Evolutionary conservation across 2,329 filamentous ascomycete species (phyloP).

Genomic region (Xylariaceae sp.): DNA sequence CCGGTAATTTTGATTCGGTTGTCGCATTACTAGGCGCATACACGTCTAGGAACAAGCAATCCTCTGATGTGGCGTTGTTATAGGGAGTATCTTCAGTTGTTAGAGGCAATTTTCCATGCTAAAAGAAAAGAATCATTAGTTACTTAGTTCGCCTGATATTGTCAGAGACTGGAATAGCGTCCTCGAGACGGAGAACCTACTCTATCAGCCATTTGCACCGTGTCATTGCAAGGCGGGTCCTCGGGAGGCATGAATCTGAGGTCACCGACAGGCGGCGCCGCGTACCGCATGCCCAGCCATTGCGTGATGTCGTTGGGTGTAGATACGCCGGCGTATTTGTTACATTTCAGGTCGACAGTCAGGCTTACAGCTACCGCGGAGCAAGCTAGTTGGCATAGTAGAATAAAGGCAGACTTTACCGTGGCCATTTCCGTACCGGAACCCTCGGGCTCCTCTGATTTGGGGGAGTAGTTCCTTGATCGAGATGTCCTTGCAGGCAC

Average conservation of each 20-base stretch:
- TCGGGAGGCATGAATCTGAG: conserved; percentile 69
- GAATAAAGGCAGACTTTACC: conserved; percentile 19
- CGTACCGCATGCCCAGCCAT: conserved; percentile 78
- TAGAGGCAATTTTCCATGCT: conserved; percentile 35
- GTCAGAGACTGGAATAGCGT: background rate
- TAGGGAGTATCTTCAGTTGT: conserved; percentile 23
- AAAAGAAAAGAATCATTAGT: background rate
- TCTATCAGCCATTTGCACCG: conserved; percentile 56
- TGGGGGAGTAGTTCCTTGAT: conserved; percentile 5
- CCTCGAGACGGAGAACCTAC: conserved; percentile 40
- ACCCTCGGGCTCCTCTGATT: conserved; percentile 16
- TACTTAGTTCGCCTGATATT: conserved; percentile 1
- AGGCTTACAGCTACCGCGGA: conserved; percentile 29
- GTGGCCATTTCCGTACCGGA: conserved; percentile 14
- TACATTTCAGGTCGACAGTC: conserved; percentile 66
- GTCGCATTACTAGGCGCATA: conserved; percentile 61
- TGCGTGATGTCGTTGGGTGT: conserved; percentile 62
- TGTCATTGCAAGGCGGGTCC: conserved; percentile 55
- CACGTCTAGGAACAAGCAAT: conserved; percentile 71
- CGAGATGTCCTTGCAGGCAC: too few species aligned
- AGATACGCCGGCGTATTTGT: conserved; percentile 62
- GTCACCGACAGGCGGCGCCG: conserved; percentile 66
- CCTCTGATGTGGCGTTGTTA: conserved; percentile 47
- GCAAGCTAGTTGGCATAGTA: conserved; percentile 25
- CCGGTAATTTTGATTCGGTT: conserved; percentile 57